Base-by-base conservation (phyloP, 2,329 filamentous ascomycete species). In the Aaosphaeria pasadenensis region DNA sequence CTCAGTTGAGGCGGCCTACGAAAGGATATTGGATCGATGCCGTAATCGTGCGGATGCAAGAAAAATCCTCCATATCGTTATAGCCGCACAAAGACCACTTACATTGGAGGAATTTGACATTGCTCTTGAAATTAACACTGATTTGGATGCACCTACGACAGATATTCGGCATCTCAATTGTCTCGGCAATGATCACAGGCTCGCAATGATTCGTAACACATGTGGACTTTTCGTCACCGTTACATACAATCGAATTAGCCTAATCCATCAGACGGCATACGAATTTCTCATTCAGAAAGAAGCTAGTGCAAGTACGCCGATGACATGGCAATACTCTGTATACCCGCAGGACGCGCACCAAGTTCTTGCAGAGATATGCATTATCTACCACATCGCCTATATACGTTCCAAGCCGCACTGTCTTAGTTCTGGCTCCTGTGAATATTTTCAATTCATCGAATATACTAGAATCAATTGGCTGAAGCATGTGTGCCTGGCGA, bases 201-300 rank as follows among this genome's bases (percentile, higher is more conserved):
- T 9, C 24, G 36, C 47, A 4, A 43, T 49, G 11, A 35, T 44
- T 6, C 43, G 43, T 5, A 45, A 64, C 24, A 44, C 32, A 6
- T 63, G 62, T 44, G 58, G 60, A 6, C 50, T 65, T 4, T 65
- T 67, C 48, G 47, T 65, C 6, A 55, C 47, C 30, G 50, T 66
- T 30, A 50, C 55, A 24, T 45, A 61, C 40, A 49, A 43, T 3
- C 47, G 41, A 29, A 47, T 66, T 24, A 61, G 54, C 45, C 48
- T 65, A 24, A 54, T 66, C 31, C 63, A 65, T 44, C 57, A 67
- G 43, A 66, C 63, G 9, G 62, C 61, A 11, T 56, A 49, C 41
- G 59, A 66, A 43, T 67, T 64, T 50, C 49, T 66, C 4, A 33
- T 50, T 7, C 35, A 30, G 13, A 42, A 52, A 29, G 40, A 44